Evolutionary conservation across 176 grass and related monocot species (phyloP).

Genomic region (Triticum timopheevii): DNA sequence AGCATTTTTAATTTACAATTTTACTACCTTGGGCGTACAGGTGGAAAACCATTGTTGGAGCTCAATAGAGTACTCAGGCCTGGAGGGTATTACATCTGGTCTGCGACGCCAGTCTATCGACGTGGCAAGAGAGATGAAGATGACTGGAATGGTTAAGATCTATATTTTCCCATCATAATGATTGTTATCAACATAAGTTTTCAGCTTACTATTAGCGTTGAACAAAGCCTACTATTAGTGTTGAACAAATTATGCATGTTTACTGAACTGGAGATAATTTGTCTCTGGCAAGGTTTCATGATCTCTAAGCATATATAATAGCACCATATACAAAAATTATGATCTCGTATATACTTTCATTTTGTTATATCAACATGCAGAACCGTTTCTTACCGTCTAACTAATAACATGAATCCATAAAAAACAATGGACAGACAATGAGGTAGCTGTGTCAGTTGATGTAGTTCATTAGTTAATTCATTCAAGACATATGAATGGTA

Average conservation of each 20-base stretch:
- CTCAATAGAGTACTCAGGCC: conserved; percentile 91
- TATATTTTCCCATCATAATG: conserved; percentile 7
- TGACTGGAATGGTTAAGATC: conserved; percentile 67
- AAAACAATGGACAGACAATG: not conserved
- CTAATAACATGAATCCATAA: conserved; percentile 9
- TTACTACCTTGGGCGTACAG: conserved; percentile 32
- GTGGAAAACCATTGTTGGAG: conserved; percentile 86
- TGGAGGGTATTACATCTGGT: conserved; percentile 94
- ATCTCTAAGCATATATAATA: not conserved
- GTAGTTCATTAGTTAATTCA: not conserved
- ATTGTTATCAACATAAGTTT: not conserved
- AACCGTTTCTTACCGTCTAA: not conserved
- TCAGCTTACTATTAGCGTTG: not conserved
- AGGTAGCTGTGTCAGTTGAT: not conserved
- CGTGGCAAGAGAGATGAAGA: conserved; percentile 58
- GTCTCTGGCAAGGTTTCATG: not conserved
- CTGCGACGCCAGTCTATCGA: conserved; percentile 91
- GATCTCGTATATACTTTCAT: not conserved
- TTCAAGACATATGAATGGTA: not conserved
- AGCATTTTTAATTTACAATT: conserved; percentile 2
- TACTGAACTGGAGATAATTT: not conserved
- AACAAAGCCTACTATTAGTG: not conserved
- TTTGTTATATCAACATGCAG: conserved; percentile 24
- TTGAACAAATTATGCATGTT: conserved; percentile 24
- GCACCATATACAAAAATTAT: not conserved